phyloP scores from a whole-genome alignment of 768 basidiomycete genomes.

The Hypsizygus marmoreus region DNA sequence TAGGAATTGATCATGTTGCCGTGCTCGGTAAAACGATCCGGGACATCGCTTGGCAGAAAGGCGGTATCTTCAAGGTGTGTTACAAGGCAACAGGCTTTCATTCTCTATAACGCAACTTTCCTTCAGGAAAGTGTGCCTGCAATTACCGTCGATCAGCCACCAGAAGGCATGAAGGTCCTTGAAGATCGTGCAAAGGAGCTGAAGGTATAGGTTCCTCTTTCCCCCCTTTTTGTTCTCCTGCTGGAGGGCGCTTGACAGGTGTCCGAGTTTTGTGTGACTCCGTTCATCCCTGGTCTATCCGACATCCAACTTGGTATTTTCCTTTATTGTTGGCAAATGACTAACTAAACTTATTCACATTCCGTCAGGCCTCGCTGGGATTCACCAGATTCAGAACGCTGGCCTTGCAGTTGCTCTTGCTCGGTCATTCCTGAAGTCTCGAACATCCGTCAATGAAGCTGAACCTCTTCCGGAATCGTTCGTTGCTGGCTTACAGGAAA shows the following conservation, averaged over 20 bases:
- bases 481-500: conserved; percentile 59
- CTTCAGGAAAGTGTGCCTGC: conserved; percentile 79
- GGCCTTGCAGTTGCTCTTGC: conserved; percentile 78
- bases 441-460: conserved; percentile 26
- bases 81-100: neutral
- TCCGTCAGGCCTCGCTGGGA: conserved; percentile 88
- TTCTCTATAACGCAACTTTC: neutral
- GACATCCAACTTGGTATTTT: conserved; percentile 62
- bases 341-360: conserved; percentile 1
- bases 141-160: conserved; percentile 76
- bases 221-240: conserved; percentile 6
- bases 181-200: conserved; percentile 63
- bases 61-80: conserved; percentile 90
- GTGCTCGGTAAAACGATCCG: conserved; percentile 85
- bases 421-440: conserved; percentile 56
- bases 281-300: conserved; percentile 49
- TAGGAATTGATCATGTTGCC: conserved; percentile 90
- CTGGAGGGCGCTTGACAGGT: conserved; percentile 40
- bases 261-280: conserved; percentile 68
- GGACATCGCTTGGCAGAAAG: conserved; percentile 95
- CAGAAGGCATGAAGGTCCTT: conserved; percentile 70
- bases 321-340: neutral
- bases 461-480: conserved; percentile 52
- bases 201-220: conserved; percentile 45
- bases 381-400: conserved; percentile 88